These are phyloP conservation scores for Aspergillus avenaceus DNA, from an alignment of 495 filamentous ascomycete species.

Conservation along the genomic window DNA sequence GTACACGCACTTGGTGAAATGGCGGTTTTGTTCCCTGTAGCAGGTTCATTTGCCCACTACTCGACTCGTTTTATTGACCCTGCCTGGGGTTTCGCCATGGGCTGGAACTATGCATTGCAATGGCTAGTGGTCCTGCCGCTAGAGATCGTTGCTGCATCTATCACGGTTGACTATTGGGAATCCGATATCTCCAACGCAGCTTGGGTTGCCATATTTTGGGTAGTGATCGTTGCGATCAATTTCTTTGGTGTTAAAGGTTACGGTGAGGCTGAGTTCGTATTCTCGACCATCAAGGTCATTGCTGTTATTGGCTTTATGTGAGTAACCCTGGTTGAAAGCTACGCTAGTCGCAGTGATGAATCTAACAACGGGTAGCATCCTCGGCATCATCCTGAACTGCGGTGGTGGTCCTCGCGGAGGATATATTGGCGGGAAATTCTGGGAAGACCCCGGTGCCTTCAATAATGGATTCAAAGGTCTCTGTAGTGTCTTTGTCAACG, in stretches of 20 bases:
- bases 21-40: conserved; percentile 85
- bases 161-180: conserved; percentile 87
- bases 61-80: conserved; percentile 91
- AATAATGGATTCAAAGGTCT: conserved; percentile 91
- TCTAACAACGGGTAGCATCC: conserved; percentile 49
- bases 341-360: too few relatives aligned
- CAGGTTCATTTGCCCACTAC: conserved; percentile 89
- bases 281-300: conserved; percentile 79
- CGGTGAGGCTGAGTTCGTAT: conserved; percentile 87
- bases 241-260: conserved; percentile 83
- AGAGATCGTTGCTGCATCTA: conserved; percentile 85
- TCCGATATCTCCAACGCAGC: conserved; percentile 61
- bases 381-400: conserved; percentile 74
- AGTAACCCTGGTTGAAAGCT: conserved; percentile 25
- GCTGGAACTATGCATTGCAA: conserved; percentile 96
- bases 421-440: conserved; percentile 83
- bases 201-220: conserved; percentile 82
- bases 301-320: conserved; percentile 88
- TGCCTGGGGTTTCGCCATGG: conserved; percentile 97
- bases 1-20: conserved; percentile 91
- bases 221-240: conserved; percentile 73
- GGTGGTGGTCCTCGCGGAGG: conserved; percentile 71
- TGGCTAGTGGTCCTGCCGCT: conserved; percentile 87
- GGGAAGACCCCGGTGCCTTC: conserved; percentile 84
- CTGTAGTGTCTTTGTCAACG: conserved; percentile 89